Base-by-base conservation (phyloP, 108 stramenopile genomes). In the Cyclotella sp. region DNA sequence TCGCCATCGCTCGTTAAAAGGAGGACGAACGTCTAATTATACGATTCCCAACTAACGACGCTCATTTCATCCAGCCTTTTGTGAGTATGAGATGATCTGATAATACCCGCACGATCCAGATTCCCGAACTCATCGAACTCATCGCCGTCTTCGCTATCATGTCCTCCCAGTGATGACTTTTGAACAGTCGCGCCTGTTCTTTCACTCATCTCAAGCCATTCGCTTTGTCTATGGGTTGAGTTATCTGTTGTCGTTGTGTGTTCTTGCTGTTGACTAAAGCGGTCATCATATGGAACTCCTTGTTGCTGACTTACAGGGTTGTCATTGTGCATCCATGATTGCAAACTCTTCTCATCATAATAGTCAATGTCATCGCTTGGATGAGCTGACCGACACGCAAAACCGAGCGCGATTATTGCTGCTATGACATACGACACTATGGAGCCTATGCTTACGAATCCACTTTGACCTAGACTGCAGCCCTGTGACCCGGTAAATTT, bases 341-440 rank as follows among this genome's bases (percentile, higher is more conserved):
- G 29, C 34, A 61, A 61, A 39, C 60, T 61, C 12, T 61, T 61
- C 34, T 61, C 60, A 61, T 61, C 60, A n/a, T 61, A 61, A 34
- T 61, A 61, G 60, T 61, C 60, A 39, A 61, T 39, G 14, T 61
- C 34, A 14, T 61, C 60, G 12, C 22, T 24, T 13, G 60, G 34
- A n/a, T 15, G 7, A 12, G 2, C 34, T 16, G 60, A 30, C 34
- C 60, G 60, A 39, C 29, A 61, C 6, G 34, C 34, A 39, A 15
- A 61, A 7, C 60, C 60, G 18, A 61, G 11, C 11, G 7, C n/a
- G 4, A 61, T 13, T n/a, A 30, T 61, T 8, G 14, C 34, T 30
- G 60, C 0, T 39, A 61, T 12, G 12, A 39, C 2, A 21, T 61
- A 61, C 3, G 30, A 15, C 12, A 14, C 14, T 2, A 61, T 15